Percentiles rank a stretch among this genome's conserved stretches.
phyloP scores from a whole-genome alignment of 2,329 filamentous ascomycete species.

The Rutstroemia sp. region DNA sequence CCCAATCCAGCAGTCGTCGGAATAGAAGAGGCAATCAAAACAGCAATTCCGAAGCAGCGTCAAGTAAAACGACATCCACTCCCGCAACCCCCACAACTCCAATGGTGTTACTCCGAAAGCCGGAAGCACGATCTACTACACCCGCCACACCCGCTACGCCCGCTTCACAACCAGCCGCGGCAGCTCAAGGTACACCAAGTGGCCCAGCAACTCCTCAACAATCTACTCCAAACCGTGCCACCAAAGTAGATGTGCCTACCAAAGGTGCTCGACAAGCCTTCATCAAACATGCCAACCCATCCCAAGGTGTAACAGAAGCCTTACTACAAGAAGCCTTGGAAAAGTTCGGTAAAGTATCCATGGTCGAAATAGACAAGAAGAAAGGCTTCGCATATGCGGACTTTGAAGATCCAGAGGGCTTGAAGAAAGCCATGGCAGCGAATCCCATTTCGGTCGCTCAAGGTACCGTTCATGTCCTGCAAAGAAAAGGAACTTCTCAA shows the following conservation, averaged over 20 bases:
- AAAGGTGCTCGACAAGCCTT: conserved; percentile 59
- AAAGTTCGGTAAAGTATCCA: conserved; percentile 64
- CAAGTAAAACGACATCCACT: conserved; percentile 12
- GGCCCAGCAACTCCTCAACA: conserved; percentile 22
- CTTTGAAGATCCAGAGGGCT: conserved; percentile 64
- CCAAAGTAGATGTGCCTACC: conserved; percentile 26
- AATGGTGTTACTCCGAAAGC: conserved; percentile 34
- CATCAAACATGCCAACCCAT: conserved; percentile 77
- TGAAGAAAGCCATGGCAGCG: conserved; percentile 72
- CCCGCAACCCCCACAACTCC: conserved; percentile 28
- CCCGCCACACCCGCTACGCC: conserved; percentile 16
- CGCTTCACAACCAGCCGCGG: conserved; percentile 8
- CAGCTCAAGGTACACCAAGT: conserved; percentile 22
- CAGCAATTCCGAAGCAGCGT: conserved; percentile 22
- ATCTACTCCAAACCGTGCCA: conserved; percentile 24
- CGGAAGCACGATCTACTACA: conserved; percentile 15
- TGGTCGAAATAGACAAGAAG: conserved; percentile 87
- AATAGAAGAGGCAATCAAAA: conserved; percentile 31
- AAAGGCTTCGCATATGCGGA: conserved; percentile 94
- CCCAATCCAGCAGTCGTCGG: conserved; percentile 21
- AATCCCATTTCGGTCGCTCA: conserved; percentile 79
- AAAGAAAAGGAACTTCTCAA: conserved; percentile 74
- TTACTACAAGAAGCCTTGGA: conserved; percentile 69
- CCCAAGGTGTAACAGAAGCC: conserved; percentile 83
- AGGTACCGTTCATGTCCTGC: conserved; percentile 78